Evolutionary conservation across 2,329 filamentous ascomycete species (phyloP), one percentile per base, ranked within the genome.

Genomic region (Incumbomyces delicatus): DNA sequence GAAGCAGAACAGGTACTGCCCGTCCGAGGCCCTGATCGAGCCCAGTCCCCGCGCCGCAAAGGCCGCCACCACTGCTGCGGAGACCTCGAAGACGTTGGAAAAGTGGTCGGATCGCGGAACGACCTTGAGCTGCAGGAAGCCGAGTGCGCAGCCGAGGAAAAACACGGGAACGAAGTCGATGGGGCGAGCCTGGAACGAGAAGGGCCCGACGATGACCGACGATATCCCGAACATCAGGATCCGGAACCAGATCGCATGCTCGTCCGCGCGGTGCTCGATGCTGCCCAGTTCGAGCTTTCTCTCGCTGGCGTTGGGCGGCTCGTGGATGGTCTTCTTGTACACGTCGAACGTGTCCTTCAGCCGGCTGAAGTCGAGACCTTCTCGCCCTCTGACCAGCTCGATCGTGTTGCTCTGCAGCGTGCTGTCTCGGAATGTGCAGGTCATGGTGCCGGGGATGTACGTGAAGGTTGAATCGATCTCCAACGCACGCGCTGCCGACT

Each of bases 161-260:
- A 92, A 92, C 16, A 81, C 80, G 22, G 89, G 75, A 0, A 85
- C 85, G 49, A 92, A 68, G 60, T 94, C 87, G 57, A 90, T 83
- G 34, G 81, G 77, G 2, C 85, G 77, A 2, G 83, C 85, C 47
- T 80, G 71, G 59, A 92, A 94, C 2, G 84, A 85, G 58, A 92
- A 92, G 0, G 85, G 85, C 0, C 83, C 86, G 1, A 92, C 86
- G 6, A 73, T 77, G 0, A 80, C 82, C 11, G 84, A 87, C 1
- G 87, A 86, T 5, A 88, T 65, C 0, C 87, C 87, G 55, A 87
- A 89, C 29, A 87, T 67, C 1, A 80, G 63, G 1, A 94, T 78
- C 11, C 75, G 62, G 11, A 72, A 57, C 64, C 71, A 72, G 2
- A 66, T 63, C 43, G 67, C 65, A 53, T 72, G 82, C 56, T 81